Conservation (phyloP, 768 basidiomycete genomes). For the Russula foetens region DNA sequence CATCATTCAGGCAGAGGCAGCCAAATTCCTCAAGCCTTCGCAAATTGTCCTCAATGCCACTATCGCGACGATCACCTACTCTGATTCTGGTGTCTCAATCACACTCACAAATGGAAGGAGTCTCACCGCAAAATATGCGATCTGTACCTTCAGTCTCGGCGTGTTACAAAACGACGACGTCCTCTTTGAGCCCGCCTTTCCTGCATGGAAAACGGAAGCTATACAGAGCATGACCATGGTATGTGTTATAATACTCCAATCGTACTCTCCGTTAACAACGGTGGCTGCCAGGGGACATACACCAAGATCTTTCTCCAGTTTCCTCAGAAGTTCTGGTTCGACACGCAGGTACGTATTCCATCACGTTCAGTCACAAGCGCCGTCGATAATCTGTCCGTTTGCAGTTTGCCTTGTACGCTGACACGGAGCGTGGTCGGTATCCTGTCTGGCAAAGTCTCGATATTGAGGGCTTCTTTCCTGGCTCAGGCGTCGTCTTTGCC, state of each 20-base stretch:
- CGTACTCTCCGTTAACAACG: neutral
- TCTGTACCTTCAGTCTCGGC: conserved; percentile 47
- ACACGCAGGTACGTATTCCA: conserved; percentile 23
- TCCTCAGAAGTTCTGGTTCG: conserved; percentile 14
- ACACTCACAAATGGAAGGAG: conserved; percentile 21
- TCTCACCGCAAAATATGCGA: conserved; percentile 24
- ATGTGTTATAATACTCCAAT: no score
- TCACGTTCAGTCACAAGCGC: no score
- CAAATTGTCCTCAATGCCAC: conserved; percentile 44
- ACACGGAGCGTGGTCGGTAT: conserved; percentile 28
- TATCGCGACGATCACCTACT: conserved; percentile 39
- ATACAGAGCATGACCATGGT: conserved; percentile 57
- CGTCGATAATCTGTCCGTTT: neutral
- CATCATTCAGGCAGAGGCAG: conserved; percentile 48
- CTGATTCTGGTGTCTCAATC: conserved; percentile 36
- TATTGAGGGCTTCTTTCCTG: conserved; percentile 45
- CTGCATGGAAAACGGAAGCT: conserved; percentile 52
- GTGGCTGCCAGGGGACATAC: neutral
- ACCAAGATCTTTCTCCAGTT: conserved; percentile 12
- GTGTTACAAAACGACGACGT: conserved; percentile 29
- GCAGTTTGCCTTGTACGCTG: conserved; percentile 12
- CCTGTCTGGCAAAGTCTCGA: conserved; percentile 62
- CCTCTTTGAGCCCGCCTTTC: conserved; percentile 46
- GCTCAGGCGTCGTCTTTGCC: conserved; percentile 46
- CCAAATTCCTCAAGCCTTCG: conserved; percentile 36